Evolutionary conservation across 257 asterid species (phyloP), one percentile per base, ranked within the genome.

Genomic region (Solanum arcanum): DNA sequence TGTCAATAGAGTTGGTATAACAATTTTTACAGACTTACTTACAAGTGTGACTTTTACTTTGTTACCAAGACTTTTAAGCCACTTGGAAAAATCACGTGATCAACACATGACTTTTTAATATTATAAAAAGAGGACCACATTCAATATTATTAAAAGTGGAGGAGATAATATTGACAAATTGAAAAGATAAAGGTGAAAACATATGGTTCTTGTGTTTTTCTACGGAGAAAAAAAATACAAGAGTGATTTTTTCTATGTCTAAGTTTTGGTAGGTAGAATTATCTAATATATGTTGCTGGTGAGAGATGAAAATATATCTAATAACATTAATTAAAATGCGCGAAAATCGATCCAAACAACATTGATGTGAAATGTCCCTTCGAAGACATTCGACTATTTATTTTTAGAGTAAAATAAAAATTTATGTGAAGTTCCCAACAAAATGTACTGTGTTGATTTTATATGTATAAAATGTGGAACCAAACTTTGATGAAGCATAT

Each of bases 1-100:
- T 77, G 62, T 86, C 75, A 23, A 74, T 75, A 44, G 85, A 47
- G 68, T 80, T 80, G 27, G 25, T 80, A 47, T 80, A 59, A 83
- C 86, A 60, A 33, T 12, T 83, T 83, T 83, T 59, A 60, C 86
- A 18, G 18, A 87, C 27, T 44, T 23, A 23, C 29, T 66, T 83
- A 29, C 39, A 3, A 83, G 64, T 42, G 46, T 69, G 76, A 68
- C 82, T 46, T 46, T 47, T 37, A 66, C 62, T 77, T 77, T 15
- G 21, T 74, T 85, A 49, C 80, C 9, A 72, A 3, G 39, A 74
- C 87, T 83, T 47, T 33, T 60, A 37, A 73, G 70, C 33, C 86
- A 66, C 72, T 90, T 68, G 77, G 39, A 87, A 80, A 86, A 72
- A 88, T 89, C 94, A 93, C 95, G 93, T 94, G 95, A 89, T 85